Evolutionary conservation across 495 filamentous ascomycete genomes (phyloP).

Genomic region (Penicillium coffeae): DNA sequence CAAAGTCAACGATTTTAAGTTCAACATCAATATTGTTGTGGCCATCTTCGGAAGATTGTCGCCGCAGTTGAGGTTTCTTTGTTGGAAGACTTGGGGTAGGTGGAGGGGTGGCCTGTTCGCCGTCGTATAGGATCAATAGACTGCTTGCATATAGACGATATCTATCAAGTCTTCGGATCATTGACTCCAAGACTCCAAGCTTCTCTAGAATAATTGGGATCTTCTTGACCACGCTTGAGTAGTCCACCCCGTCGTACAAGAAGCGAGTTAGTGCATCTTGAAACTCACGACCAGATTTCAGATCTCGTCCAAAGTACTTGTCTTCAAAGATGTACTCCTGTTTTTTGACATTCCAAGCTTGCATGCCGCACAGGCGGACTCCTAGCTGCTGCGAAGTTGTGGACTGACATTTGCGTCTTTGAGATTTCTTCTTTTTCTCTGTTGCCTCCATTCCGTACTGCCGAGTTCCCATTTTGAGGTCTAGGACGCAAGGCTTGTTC

Average conservation of each 20-base stretch:
- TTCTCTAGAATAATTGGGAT: constrained; percentile 86
- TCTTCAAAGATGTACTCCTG: constrained; percentile 86
- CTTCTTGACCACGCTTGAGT: constrained; percentile 71
- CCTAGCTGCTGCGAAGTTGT: constrained; percentile 91
- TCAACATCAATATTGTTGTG: constrained; percentile 58
- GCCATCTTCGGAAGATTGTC: constrained; percentile 36
- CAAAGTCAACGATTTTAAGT: constrained; percentile 97
- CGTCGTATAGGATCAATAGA: constrained; percentile 91
- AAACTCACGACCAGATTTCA: constrained; percentile 88
- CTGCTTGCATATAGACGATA: constrained; percentile 97
- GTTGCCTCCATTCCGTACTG: constrained; percentile 95
- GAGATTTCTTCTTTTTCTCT: constrained; percentile 88
- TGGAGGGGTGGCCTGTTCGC: constrained; percentile 42
- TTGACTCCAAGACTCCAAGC: constrained; percentile 72
- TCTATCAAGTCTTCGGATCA: constrained; percentile 71
- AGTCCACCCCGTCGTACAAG: constrained; percentile 83
- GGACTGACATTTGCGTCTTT: constrained; percentile 83
- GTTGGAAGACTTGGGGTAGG: constrained; percentile 6
- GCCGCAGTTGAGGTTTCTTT: constrained; percentile 13
- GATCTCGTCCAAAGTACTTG: constrained; percentile 91
- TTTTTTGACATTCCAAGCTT: constrained; percentile 85
- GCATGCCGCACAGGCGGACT: constrained; percentile 91
- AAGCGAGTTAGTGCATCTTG: constrained; percentile 85
- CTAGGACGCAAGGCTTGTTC: constrained; percentile 92
- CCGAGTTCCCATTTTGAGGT: constrained; percentile 98